These are phyloP conservation scores for Carex parvula DNA, from an alignment of 176 grass and related monocot species.

Conservation along the genomic window DNA sequence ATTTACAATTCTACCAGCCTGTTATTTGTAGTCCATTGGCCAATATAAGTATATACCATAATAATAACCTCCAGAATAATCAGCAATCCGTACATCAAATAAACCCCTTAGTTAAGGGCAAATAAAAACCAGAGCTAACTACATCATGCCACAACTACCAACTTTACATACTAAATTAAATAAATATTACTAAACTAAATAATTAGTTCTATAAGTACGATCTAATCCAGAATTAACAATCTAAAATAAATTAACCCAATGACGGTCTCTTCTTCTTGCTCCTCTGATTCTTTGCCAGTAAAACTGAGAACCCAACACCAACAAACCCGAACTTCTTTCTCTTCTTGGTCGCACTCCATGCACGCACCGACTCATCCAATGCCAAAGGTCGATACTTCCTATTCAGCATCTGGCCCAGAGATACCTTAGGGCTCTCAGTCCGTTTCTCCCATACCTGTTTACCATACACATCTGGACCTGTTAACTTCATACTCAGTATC, in stretches of 20 bases:
- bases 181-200: background rate
- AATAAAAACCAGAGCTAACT: background rate
- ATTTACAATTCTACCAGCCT: background rate
- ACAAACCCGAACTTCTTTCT: slow-evolving; percentile 70
- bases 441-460: slow-evolving; percentile 43
- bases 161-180: slow-evolving; percentile 1
- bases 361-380: slow-evolving; percentile 21
- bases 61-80: background rate
- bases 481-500: slow-evolving; percentile 90
- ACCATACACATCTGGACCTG: slow-evolving; percentile 46
- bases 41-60: background rate
- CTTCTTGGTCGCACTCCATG: slow-evolving; percentile 43
- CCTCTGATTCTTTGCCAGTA: slow-evolving; percentile 70
- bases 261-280: slow-evolving; percentile 80
- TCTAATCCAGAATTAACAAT: slow-evolving; percentile 3
- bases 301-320: slow-evolving; percentile 43
- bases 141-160: background rate
- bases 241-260: slow-evolving; percentile 20
- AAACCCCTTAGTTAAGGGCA: background rate
- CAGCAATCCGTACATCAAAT: background rate
- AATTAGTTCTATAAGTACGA: background rate
- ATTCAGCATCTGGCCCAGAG: slow-evolving; percentile 84
- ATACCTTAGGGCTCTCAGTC: slow-evolving; percentile 41
- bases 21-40: background rate
- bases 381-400: slow-evolving; percentile 38